Evolutionary conservation across 345 rosid genomes (phyloP), one percentile per base, ranked within the genome.

Genomic region (Citrus medica): DNA sequence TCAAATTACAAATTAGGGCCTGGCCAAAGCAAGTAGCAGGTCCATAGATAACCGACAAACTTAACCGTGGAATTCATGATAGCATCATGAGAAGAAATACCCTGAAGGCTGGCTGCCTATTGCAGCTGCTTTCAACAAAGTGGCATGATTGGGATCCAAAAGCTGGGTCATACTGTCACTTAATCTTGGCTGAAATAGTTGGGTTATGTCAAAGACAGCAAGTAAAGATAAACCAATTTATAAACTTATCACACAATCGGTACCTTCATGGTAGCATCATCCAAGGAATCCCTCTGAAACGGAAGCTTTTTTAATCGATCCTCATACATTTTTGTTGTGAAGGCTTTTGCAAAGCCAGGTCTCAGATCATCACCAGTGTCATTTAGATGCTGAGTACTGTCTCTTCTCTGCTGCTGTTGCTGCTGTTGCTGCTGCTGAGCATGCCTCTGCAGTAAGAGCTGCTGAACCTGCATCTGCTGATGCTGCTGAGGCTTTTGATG

Each of bases 251-350:
- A 22, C 37, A 46, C 51, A 78, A 48, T 60, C 28, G 35, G 72
- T 70, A 89, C 94, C 90, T 89, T 91, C 76, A 79, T 67, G 59
- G 87, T 76, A 48, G 83, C 79, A 78, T 84, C 87, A 73, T 82
- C 89, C 67, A 81, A 56, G 67, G 90, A 76, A 80, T 89, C 91
- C 77, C 85, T 83, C 77, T 82, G 89, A 58, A 80, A 81, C 58
- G 94, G 91, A 85, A 84, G 88, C 80, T 88, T 91, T 74, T 88
- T 91, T 71, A 83, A 80, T 61, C 71, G 79, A 46, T 87, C 92
- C 78, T 91, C 92, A 7, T 84, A 84, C 76, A 85, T 72, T 85
- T 88, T 85, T 80, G 86, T 65, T 35, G 91, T 82, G 76, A 83
- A 76, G 22, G 84, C 77, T 80, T 70, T 89, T 63, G 87, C 85